These are phyloP conservation scores for Cutaneotrichosporon mucoides DNA, from an alignment of 1,284 basidiomycete genomes.

Conservation along the genomic window DNA sequence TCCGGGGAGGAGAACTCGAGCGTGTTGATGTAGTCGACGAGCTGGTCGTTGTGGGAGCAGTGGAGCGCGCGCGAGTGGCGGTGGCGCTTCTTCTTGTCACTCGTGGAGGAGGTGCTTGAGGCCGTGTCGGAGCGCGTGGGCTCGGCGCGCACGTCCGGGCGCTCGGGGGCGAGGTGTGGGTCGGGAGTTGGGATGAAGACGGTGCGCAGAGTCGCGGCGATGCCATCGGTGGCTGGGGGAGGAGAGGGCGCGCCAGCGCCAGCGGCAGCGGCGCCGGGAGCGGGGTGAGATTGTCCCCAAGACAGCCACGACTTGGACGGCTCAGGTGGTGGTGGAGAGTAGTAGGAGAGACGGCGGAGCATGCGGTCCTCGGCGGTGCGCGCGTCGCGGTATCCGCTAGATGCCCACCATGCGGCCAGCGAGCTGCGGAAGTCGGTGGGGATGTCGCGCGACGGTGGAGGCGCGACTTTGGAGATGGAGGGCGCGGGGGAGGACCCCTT, in stretches of 20 bases:
- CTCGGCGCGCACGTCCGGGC: slow-evolving; percentile 20
- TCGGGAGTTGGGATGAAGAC: slow-evolving; percentile 44
- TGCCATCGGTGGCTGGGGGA: slow-evolving; percentile 12
- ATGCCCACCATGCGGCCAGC: slow-evolving; percentile 43
- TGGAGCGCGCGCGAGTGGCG: slow-evolving; percentile 4
- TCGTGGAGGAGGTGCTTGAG: not conserved
- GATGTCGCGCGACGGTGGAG: slow-evolving; percentile 24
- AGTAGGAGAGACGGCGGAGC: slow-evolving; percentile 35
- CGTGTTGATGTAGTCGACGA: slow-evolving; percentile 72
- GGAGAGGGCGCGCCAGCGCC: not conserved
- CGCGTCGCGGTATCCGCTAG: slow-evolving; percentile 40
- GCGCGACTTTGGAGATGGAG: not conserved
- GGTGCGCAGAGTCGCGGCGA: slow-evolving; percentile 37
- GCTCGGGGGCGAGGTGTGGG: slow-evolving; percentile 30
- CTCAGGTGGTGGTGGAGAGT: slow-evolving; percentile 10
- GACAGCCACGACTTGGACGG: slow-evolving; percentile 11
- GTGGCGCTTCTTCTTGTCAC: not conserved
- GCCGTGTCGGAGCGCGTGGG: not conserved
- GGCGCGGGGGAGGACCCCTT: not conserved
- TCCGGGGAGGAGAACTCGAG: slow-evolving; percentile 62
- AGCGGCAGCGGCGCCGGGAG: not conserved
- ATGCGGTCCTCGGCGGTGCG: slow-evolving; percentile 41
- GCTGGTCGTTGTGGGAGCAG: slow-evolving; percentile 19
- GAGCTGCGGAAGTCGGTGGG: slow-evolving; percentile 42
- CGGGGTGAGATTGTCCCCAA: not conserved